These are phyloP conservation scores for Paspalum vaginatum DNA, from an alignment of 176 grass and related monocot species.

Conservation along the genomic window DNA sequence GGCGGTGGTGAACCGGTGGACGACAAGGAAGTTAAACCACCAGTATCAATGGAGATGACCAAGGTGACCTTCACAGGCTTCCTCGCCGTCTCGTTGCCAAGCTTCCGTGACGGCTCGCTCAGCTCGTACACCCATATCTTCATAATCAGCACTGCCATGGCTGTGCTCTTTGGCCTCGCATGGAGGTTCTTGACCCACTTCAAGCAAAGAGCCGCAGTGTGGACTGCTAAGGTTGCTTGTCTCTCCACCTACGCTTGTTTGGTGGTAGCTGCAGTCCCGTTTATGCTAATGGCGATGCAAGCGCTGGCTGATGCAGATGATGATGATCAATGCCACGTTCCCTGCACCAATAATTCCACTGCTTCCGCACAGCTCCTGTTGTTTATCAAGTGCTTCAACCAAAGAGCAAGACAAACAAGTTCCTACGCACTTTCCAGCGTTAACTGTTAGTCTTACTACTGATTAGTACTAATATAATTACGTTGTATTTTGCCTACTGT, in stretches of 20 bases:
- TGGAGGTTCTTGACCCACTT: conserved; percentile 28
- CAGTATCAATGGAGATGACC: neutral
- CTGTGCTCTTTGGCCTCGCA: neutral
- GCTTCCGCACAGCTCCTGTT: neutral
- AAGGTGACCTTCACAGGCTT: conserved; percentile 9
- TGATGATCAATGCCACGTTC: conserved; percentile 7
- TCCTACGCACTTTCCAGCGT: conserved; percentile 10
- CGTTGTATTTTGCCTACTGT: no score
- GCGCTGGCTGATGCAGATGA: neutral
- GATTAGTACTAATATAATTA: no score
- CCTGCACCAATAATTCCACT: neutral
- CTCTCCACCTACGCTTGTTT: neutral
- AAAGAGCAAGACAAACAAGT: neutral
- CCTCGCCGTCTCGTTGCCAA: neutral
- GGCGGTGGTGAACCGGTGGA: neutral
- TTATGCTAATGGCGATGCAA: neutral
- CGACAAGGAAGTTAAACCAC: neutral
- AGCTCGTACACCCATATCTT: neutral
- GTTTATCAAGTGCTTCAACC: neutral
- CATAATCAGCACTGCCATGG: neutral
- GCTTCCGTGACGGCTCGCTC: neutral
- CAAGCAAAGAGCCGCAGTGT: neutral
- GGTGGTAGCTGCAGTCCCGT: neutral
- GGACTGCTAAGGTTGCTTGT: neutral
- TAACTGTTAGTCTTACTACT: neutral